phyloP scores from a whole-genome alignment of 2,329 filamentous ascomycete genomes.

The Cylindrodendrum hubeiense region DNA sequence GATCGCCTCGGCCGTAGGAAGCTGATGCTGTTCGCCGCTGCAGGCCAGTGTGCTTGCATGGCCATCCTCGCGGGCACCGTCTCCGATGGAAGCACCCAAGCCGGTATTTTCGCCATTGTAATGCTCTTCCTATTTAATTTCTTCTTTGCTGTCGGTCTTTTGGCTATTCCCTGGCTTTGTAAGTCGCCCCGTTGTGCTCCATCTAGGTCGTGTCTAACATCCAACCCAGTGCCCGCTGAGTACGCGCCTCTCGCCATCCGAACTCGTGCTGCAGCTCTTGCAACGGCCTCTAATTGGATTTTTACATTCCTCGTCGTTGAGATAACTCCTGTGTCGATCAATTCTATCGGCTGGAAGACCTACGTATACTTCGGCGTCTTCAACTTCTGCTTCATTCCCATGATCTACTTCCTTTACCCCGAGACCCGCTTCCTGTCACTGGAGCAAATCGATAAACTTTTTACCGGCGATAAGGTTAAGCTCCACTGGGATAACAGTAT shows the following conservation, averaged over 20 bases:
- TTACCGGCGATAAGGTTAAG: conserved; percentile 48
- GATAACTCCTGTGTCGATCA: conserved; percentile 53
- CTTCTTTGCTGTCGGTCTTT: conserved; percentile 55
- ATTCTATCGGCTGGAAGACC: conserved; percentile 52
- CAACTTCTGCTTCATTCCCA: conserved; percentile 54
- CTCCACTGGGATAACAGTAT: conserved; percentile 49
- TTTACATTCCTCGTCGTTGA: conserved; percentile 54
- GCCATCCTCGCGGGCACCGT: conserved; percentile 59
- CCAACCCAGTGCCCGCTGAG: conserved; percentile 53
- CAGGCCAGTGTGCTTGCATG: conserved; percentile 57
- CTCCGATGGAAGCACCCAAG: conserved; percentile 50
- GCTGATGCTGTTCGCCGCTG: conserved; percentile 65
- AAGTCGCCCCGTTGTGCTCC: conserved; percentile 20
- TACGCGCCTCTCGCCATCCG: conserved; percentile 56
- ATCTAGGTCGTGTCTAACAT: conserved; percentile 16
- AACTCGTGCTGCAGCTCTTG: conserved; percentile 52
- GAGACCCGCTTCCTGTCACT: conserved; percentile 62
- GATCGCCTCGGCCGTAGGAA: conserved; percentile 65
- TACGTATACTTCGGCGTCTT: conserved; percentile 54
- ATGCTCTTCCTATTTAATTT: conserved; percentile 60
- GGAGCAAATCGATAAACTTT: conserved; percentile 61
- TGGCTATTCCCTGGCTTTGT: conserved; percentile 54
- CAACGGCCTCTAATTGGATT: conserved; percentile 54
- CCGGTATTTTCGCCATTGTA: conserved; percentile 56
- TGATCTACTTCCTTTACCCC: conserved; percentile 62